These are phyloP conservation scores for Nemania abortiva DNA, from an alignment of 2,329 filamentous ascomycete genomes.

Conservation along the genomic window DNA sequence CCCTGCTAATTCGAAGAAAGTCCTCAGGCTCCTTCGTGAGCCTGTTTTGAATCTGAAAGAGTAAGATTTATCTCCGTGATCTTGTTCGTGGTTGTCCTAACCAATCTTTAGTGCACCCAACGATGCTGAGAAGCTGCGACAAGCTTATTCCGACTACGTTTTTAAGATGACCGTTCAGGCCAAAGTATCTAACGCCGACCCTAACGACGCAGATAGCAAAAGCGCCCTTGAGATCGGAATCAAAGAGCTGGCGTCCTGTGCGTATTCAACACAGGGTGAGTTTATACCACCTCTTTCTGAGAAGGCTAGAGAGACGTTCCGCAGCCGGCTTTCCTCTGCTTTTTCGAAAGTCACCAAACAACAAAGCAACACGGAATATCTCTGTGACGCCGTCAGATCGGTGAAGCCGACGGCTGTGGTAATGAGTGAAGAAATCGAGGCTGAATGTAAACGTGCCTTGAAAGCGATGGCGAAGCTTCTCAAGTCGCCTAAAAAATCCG, in stretches of 20 bases:
- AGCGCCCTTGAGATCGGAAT: constrained; percentile 59
- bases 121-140: constrained; percentile 58
- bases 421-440: constrained; percentile 68
- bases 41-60: constrained; percentile 55
- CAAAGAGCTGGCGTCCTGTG: constrained; percentile 66
- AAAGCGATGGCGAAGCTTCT: constrained; percentile 66
- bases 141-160: constrained; percentile 66
- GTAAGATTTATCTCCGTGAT: constrained; percentile 45
- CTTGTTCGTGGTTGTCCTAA: constrained; percentile 49
- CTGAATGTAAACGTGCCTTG: constrained; percentile 65
- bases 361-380: constrained; percentile 63
- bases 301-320: constrained; percentile 66
- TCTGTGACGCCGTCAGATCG: constrained; percentile 66
- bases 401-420: constrained; percentile 64
- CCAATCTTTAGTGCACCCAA: constrained; percentile 45
- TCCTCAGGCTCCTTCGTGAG: constrained; percentile 62
- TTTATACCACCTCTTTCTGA: constrained; percentile 62
- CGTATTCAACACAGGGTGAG: constrained; percentile 63
- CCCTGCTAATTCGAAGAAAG: constrained; percentile 64
- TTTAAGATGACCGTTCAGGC: constrained; percentile 62
- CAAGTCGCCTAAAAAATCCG: constrained; percentile 55
- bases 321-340: constrained; percentile 68
- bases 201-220: constrained; percentile 50
- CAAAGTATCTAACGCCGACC: constrained; percentile 47
- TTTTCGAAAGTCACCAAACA: constrained; percentile 69